These are phyloP conservation scores for Diplogelasinospora grovesii DNA, from an alignment of 495 filamentous ascomycete genomes.

Conservation along the genomic window DNA sequence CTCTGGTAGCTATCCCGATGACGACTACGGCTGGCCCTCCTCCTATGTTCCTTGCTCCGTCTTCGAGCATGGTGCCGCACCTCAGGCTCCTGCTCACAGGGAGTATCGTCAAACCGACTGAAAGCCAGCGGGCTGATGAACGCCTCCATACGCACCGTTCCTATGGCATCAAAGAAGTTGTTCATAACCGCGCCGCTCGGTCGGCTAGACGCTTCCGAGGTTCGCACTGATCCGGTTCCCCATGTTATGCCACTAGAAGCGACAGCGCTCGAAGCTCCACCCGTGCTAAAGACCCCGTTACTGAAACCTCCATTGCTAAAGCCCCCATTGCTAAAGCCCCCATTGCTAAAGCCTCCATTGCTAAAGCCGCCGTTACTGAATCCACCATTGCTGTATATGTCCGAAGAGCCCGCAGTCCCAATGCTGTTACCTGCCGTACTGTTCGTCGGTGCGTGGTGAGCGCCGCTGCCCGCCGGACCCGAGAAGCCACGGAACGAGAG, in stretches of 20 bases:
- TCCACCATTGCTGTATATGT: constrained; percentile 42
- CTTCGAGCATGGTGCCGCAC: constrained; percentile 32
- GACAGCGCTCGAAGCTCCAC: constrained; percentile 25
- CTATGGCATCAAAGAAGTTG: constrained; percentile 71
- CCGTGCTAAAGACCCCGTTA: constrained; percentile 19
- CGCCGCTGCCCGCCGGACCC: constrained; percentile 43
- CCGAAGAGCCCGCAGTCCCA: constrained; percentile 51
- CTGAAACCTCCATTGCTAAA: constrained; percentile 24
- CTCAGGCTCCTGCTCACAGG: constrained; percentile 43
- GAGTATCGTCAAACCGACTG: constrained; percentile 35
- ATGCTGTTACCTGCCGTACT: constrained; percentile 47
- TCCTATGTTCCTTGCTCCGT: constrained; percentile 43
- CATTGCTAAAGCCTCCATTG: too few species aligned
- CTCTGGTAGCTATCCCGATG: constrained; percentile 43
- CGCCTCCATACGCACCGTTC: constrained; percentile 94
- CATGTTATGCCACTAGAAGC: constrained; percentile 37
- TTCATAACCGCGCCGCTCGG: constrained; percentile 28
- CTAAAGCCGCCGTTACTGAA: too few species aligned
- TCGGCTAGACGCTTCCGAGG: constrained; percentile 55
- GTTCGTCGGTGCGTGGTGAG: constrained; percentile 36
- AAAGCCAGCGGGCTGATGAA: constrained; percentile 63
- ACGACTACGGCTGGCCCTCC: constrained; percentile 44
- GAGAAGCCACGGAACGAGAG: constrained; percentile 71
- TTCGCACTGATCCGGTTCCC: constrained; percentile 44
- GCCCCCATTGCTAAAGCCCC: too few species aligned